Evolutionary conservation across 2,329 filamentous ascomycete species (phyloP).

Genomic region (Verticillium dahliae): DNA sequence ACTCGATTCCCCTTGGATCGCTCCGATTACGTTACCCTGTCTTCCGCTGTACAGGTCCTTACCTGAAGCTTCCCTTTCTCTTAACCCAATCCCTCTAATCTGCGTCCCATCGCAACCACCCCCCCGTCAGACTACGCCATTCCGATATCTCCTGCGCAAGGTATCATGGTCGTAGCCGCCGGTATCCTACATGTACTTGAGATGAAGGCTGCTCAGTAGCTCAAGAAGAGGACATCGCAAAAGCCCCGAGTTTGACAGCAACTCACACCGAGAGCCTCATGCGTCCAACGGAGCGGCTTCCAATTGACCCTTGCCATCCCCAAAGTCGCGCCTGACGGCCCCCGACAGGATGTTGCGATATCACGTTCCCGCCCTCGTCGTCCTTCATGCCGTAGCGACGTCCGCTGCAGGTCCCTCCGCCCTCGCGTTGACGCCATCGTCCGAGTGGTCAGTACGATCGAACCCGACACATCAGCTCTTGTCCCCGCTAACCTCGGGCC

Average conservation of each 20-base stretch:
- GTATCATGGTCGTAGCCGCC: background rate
- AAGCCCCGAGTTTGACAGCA: background rate
- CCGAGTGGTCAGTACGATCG: slow-evolving; percentile 6
- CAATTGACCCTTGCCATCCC: background rate
- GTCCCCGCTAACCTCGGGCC: slow-evolving; percentile 6
- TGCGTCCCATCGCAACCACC: background rate
- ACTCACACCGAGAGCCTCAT: background rate
- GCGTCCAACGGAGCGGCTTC: background rate
- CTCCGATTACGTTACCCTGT: background rate
- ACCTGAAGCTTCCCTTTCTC: background rate
- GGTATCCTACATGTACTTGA: background rate
- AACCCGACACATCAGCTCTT: background rate
- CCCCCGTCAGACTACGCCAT: background rate
- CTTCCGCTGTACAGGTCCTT: background rate
- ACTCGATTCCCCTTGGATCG: background rate
- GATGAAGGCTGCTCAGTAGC: background rate
- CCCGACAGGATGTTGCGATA: background rate
- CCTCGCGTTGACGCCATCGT: slow-evolving; percentile 9
- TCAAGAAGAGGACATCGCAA: background rate
- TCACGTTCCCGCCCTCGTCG: slow-evolving; percentile 1
- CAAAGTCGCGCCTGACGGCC: background rate
- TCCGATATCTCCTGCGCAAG: background rate
- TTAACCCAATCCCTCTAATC: background rate
- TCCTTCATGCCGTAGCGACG: slow-evolving; percentile 5
- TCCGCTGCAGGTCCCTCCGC: slow-evolving; percentile 8